These are phyloP conservation scores for Sarcodon sp. DNA, from an alignment of 768 basidiomycete genomes.

Conservation along the genomic window DNA sequence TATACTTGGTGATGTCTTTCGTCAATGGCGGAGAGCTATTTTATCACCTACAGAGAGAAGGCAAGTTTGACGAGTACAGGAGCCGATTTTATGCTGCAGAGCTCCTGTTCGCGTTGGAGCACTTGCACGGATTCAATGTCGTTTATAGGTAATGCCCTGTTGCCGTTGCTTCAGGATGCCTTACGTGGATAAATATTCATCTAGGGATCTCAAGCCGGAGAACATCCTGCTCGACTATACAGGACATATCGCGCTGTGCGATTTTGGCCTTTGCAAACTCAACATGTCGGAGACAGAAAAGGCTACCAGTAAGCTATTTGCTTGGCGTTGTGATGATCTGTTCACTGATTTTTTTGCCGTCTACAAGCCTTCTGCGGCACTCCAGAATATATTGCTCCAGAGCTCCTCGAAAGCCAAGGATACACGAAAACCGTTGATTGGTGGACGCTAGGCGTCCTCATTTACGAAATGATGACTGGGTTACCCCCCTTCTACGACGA, in stretches of 20 bases:
- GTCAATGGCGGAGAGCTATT: constrained; percentile 98
- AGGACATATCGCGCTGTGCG: constrained; percentile 94
- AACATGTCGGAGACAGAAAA: constrained; percentile 98
- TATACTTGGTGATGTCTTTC: constrained; percentile 96
- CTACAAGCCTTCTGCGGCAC: constrained; percentile 88
- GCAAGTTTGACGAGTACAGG: constrained; percentile 87
- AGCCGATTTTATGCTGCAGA: constrained; percentile 99
- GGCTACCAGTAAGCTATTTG: constrained; percentile 67
- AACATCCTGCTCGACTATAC: constrained; percentile 97
- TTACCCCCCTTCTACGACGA: constrained; percentile 98
- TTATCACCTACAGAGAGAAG: constrained; percentile 94
- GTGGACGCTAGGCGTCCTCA: constrained; percentile 95
- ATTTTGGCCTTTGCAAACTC: constrained; percentile 92
- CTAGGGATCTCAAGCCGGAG: constrained; percentile 82
- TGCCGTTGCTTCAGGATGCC: background rate
- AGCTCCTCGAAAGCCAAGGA: constrained; percentile 90
- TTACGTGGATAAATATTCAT: constrained; percentile 3
- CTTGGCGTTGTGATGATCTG: constrained; percentile 1
- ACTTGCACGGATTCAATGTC: constrained; percentile 95
- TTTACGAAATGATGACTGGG: constrained; percentile 98
- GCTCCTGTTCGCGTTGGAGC: constrained; percentile 87
- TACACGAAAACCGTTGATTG: constrained; percentile 99
- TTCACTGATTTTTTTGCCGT: constrained; percentile 5
- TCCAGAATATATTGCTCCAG: constrained; percentile 97
- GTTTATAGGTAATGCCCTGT: constrained; percentile 69